These are phyloP conservation scores for Akebia trifoliata DNA, from an alignment of 164 flowering plant genomes.

Conservation along the genomic window DNA sequence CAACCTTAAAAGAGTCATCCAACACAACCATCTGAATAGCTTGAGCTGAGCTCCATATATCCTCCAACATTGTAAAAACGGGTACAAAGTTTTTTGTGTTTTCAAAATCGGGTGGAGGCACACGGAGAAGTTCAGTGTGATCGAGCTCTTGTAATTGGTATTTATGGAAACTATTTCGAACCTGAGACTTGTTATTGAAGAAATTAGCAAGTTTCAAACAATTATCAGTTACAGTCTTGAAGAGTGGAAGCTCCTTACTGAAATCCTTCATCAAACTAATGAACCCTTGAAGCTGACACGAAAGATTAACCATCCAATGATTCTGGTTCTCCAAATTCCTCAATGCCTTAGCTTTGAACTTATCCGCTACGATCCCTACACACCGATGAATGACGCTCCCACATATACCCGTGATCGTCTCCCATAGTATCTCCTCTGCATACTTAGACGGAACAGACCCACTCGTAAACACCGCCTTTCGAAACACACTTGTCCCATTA, in stretches of 20 bases:
- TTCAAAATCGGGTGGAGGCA: slow-evolving; percentile 37
- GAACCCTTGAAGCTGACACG: slow-evolving; percentile 80
- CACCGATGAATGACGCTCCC: slow-evolving; percentile 57
- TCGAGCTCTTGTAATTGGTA: slow-evolving; percentile 76
- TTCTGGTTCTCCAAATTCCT: slow-evolving; percentile 71
- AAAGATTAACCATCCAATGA: slow-evolving; percentile 88
- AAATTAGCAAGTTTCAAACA: slow-evolving; percentile 61
- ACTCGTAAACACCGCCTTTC: slow-evolving; percentile 61
- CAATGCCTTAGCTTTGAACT: slow-evolving; percentile 70
- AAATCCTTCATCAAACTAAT: slow-evolving; percentile 72
- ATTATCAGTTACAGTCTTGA: slow-evolving; percentile 47
- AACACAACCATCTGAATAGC: slow-evolving; percentile 56
- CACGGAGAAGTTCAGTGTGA: slow-evolving; percentile 40
- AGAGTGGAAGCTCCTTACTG: slow-evolving; percentile 57
- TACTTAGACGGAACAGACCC: slow-evolving; percentile 59
- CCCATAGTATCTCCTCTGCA: slow-evolving; percentile 89
- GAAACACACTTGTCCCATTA: slow-evolving; percentile 80
- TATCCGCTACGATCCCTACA: slow-evolving; percentile 80
- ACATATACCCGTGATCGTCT: slow-evolving; percentile 52
- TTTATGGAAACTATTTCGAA: slow-evolving; percentile 54
- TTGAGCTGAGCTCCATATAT: slow-evolving; percentile 49
- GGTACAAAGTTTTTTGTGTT: slow-evolving; percentile 27
- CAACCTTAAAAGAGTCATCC: slow-evolving; percentile 64
- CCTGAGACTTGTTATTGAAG: slow-evolving; percentile 49
- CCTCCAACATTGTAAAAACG: slow-evolving; percentile 54